Percentiles rank a stretch among this genome's conserved stretches.
Evolutionary conservation across 768 basidiomycete species (phyloP).

Genomic region (Naganishia antarctica): DNA sequence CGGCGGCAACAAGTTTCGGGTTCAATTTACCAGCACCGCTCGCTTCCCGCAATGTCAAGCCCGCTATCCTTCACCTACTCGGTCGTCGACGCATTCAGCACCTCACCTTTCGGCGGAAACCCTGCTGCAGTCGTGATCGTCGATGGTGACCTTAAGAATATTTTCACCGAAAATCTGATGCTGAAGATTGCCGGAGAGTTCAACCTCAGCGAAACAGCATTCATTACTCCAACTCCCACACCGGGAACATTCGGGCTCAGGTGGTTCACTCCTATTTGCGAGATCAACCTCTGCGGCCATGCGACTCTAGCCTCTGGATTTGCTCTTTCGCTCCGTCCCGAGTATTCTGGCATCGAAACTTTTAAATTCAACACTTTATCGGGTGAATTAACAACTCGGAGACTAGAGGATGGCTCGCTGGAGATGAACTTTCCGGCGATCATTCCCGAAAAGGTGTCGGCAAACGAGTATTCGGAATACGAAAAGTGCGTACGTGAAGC

Average conservation of each 20-base stretch:
- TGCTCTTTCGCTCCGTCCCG: conserved; percentile 13
- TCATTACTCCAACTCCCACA: conserved; percentile 13
- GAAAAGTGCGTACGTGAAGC: conserved; percentile 8
- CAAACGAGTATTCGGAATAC: conserved; percentile 1
- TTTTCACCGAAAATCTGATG: conserved; percentile 18
- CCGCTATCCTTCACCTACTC: neutral
- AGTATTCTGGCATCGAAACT: neutral
- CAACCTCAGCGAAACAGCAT: conserved; percentile 30
- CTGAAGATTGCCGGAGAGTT: conserved; percentile 28
- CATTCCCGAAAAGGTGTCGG: conserved; percentile 7
- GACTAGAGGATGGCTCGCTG: conserved; percentile 10
- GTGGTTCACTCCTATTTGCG: conserved; percentile 27
- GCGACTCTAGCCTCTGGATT: conserved; percentile 28
- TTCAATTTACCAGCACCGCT: no score
- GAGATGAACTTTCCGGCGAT: conserved; percentile 28
- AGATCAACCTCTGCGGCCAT: conserved; percentile 30
- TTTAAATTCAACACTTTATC: conserved; percentile 25
- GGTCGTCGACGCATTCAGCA: conserved; percentile 26
- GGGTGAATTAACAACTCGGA: conserved; percentile 1
- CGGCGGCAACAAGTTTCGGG: no score
- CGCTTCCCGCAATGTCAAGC: conserved; percentile 4
- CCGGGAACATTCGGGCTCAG: conserved; percentile 13
- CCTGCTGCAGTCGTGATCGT: conserved; percentile 29
- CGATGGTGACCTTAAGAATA: neutral
- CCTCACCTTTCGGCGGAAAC: conserved; percentile 28